phyloP scores from a whole-genome alignment of 148 eudicot species.

The Vaccinium corymbosum region DNA sequence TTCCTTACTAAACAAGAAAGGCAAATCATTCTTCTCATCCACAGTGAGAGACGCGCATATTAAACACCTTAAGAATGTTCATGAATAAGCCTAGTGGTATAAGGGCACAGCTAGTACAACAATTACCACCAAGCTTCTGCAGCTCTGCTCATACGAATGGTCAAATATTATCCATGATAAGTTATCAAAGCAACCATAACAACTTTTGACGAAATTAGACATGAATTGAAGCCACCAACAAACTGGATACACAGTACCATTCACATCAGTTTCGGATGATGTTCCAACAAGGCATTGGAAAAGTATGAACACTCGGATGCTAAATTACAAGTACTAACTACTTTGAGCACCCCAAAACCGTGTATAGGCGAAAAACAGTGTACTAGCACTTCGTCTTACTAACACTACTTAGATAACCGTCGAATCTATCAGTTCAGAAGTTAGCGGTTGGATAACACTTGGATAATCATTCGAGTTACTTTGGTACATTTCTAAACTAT shows the following conservation, averaged over 20 bases:
- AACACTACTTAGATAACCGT: background rate
- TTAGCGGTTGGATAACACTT: background rate
- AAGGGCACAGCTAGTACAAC: background rate
- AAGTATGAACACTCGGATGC: background rate
- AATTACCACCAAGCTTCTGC: background rate
- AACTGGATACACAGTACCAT: background rate
- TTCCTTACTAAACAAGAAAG: background rate
- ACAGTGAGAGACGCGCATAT: background rate
- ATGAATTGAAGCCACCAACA: background rate
- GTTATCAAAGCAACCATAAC: background rate
- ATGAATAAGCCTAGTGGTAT: background rate
- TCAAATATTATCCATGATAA: background rate
- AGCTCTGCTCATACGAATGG: background rate
- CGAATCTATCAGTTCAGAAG: background rate
- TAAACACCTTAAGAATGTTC: background rate
- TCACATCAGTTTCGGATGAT: background rate
- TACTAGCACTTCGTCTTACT: background rate
- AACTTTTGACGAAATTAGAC: background rate
- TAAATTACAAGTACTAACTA: background rate
- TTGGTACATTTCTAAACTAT: background rate
- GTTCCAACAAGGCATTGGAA: too few relatives aligned
- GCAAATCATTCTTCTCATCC: background rate
- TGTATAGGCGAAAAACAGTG: background rate
- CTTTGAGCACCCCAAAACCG: background rate
- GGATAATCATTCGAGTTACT: background rate